Evolutionary conservation across 148 eudicot genomes (phyloP).

Genomic region (Rhododendron williamsianum): DNA sequence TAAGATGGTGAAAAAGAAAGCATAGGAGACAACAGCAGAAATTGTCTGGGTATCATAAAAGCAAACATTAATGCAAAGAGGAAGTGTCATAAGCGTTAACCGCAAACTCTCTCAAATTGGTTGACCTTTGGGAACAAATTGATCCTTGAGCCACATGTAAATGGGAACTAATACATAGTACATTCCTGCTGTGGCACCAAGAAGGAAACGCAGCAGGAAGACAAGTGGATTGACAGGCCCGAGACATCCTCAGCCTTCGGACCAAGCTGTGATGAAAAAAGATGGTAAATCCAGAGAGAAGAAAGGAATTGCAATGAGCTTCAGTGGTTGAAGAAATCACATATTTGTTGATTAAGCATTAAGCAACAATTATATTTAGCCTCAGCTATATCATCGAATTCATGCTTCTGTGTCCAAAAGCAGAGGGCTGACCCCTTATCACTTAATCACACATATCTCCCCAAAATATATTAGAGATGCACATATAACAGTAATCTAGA

Average conservation of each 20-base stretch:
- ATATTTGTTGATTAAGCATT: neutral
- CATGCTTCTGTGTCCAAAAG: neutral
- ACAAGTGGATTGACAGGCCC: conserved; percentile 58
- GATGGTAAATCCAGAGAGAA: neutral
- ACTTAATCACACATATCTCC: neutral
- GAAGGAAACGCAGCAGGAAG: conserved; percentile 58
- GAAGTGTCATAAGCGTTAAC: neutral
- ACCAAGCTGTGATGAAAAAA: conserved; percentile 49
- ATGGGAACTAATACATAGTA: conserved; percentile 71
- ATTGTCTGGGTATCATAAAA: neutral
- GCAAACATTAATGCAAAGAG: neutral
- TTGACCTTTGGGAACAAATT: conserved; percentile 57
- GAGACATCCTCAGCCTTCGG: conserved; percentile 78
- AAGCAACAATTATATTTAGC: neutral
- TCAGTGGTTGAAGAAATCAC: neutral
- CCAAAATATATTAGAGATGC: neutral
- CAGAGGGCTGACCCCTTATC: neutral
- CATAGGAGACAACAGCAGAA: neutral
- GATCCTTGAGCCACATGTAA: conserved; percentile 95
- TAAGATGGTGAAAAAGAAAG: neutral
- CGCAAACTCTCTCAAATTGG: conserved; percentile 40
- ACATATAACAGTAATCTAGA: neutral
- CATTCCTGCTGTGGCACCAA: conserved; percentile 56
- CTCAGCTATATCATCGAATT: neutral
- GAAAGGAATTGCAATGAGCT: neutral